phyloP scores from a whole-genome alignment of 495 filamentous ascomycete species.

The Aspergillus sparsus region DNA sequence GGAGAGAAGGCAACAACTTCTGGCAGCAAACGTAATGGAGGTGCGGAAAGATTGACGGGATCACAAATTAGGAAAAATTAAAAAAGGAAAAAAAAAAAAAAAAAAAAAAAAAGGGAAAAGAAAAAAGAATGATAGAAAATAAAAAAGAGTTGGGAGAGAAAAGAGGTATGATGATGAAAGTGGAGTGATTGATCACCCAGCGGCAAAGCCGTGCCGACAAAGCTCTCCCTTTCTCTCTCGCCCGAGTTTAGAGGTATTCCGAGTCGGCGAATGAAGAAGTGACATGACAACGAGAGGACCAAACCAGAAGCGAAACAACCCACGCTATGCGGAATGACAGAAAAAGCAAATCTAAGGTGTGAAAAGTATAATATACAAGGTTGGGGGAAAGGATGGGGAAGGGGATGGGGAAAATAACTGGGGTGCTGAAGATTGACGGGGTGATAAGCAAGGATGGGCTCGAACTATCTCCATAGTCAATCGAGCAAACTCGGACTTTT shows the following conservation, averaged over 20 bases:
- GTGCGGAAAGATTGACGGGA: not conserved
- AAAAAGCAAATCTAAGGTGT: slow-evolving; percentile 11
- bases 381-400: slow-evolving; percentile 11
- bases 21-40: not conserved
- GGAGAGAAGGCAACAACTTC: not conserved
- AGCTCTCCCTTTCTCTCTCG: not conserved
- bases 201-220: slow-evolving; percentile 2
- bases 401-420: slow-evolving; percentile 2
- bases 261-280: slow-evolving; percentile 23
- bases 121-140: not conserved
- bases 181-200: slow-evolving; percentile 17
- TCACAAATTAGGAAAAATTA: not conserved
- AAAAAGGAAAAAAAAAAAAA: not conserved
- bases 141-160: slow-evolving; percentile 1
- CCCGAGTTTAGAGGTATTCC: slow-evolving; percentile 12
- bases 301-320: slow-evolving; percentile 18
- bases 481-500: not conserved
- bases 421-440: slow-evolving; percentile 10
- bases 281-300: slow-evolving; percentile 25
- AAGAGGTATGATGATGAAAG: not conserved
- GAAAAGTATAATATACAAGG: slow-evolving; percentile 16
- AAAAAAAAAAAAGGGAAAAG: not conserved
- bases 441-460: slow-evolving; percentile 13
- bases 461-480: slow-evolving; percentile 3
- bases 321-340: slow-evolving; percentile 30